A percentile compares a stretch with the other conserved stretches of the same genome.
Conservation (phyloP, 495 filamentous ascomycete genomes). For the Trichodelitschia bisporula region DNA sequence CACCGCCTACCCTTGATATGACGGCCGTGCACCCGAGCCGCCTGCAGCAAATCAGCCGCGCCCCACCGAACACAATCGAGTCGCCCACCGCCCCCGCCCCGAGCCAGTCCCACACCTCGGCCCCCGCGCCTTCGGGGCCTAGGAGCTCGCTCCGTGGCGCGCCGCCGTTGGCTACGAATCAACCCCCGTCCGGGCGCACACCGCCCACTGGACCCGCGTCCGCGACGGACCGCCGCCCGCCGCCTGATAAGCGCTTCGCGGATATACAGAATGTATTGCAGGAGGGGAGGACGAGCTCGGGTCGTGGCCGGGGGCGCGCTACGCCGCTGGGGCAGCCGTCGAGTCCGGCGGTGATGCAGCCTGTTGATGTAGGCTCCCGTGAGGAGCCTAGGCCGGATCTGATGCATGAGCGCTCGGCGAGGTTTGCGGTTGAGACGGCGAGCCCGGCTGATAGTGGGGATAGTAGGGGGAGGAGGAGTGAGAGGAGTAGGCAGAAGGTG, state of each 20-base stretch:
- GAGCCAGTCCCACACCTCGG: conserved; percentile 1
- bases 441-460: too few species aligned
- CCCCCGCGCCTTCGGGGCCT: conserved; percentile 1
- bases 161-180: conserved; percentile 1
- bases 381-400: neutral
- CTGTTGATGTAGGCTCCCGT: too few species aligned
- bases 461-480: too few species aligned
- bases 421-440: too few species aligned
- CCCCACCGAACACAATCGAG: conserved; percentile 5
- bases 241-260: conserved; percentile 3
- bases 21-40: conserved; percentile 15
- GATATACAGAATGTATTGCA: conserved; percentile 3
- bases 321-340: too few species aligned
- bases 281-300: neutral
- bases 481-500: too few species aligned
- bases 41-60: conserved; percentile 5
- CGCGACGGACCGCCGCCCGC: conserved; percentile 3
- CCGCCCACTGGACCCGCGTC: conserved; percentile 7
- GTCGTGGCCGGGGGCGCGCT: too few species aligned
- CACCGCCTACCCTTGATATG: conserved; percentile 3
- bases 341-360: too few species aligned
- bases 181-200: conserved; percentile 3
- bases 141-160: neutral
- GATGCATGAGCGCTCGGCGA: neutral
- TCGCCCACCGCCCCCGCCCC: conserved; percentile 4